Base-by-base conservation (phyloP, 1,284 basidiomycete species). In the Cutaneotrichosporon cutaneum region DNA sequence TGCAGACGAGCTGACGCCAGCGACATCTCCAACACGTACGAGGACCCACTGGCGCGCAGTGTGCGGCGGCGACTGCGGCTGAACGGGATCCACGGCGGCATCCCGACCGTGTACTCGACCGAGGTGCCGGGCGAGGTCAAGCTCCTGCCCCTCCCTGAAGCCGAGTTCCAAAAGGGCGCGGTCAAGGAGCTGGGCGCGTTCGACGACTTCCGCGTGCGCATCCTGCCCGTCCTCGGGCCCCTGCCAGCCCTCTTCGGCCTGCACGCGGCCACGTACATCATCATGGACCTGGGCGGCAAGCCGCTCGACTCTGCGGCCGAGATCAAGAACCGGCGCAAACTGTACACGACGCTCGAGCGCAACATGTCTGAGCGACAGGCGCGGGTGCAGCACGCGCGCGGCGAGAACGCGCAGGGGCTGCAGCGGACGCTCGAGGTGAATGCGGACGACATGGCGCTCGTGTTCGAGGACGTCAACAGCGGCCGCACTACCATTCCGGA, bases 91-190 rank as follows among this genome's bases (percentile, higher is more conserved):
- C 74, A 83, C 0, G 85, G 84, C 44, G 90, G 90, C 18, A 92
- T 94, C 56, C 92, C 92, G 77, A 92, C 94, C n/a, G 93, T 96
- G 4, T 99, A 95, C 79, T 95, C 92, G 1, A 97, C 94, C 5
- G 94, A 98, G 76, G 89, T 92, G 26, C 93, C 94, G 0, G 80
- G 80, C 11, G 89, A 94, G 58, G 86, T 96, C 52, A 90, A 90
- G 67, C 83, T 99, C 1, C 85, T 98, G 3, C 96, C 95, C 0
- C 83, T 99, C 0, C 85, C 91, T 0, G 92, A 97, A 64, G 91
- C 94, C 64, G 94, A 98, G 78, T 94, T 94, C 75, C 82, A 89
- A 70, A 92, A 90, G 76, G 96, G 95, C 14, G 82, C 88, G 22
- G 89, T 98, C 6, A 89, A 92, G 71, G 94, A 99, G 79, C 84